Base-by-base conservation (phyloP, 78 protist species). In the Polysphondylium violaceum region DNA sequence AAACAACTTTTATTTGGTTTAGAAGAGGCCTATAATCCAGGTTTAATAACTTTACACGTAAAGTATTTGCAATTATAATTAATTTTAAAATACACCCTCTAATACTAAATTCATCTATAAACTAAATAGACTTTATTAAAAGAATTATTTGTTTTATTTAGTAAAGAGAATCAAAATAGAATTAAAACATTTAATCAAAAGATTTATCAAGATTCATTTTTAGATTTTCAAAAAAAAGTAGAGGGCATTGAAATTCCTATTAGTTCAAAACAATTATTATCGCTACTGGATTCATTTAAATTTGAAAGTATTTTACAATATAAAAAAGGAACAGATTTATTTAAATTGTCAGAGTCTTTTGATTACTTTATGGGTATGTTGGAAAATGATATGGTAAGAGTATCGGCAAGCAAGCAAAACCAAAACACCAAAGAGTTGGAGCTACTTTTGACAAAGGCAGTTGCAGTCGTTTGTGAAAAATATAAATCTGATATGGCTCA, bases 1-100 rank as follows among this genome's bases (percentile, higher is more conserved):
- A 81, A 68, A 56, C 89, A 81, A 68, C 25, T 81, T 9, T 56
- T 81, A 56, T 81, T 81, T 81, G 89, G 89, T 35, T 35, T 81
- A 19, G 43, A 40, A 21, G 89, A 81, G 21, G 89, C 89, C 14
- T 81, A 68, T 29, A 68, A 33, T 25, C 89, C 89, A 53, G 89
- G 89, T 27, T 44, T 68, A 58, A 1, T 40, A 12, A 50, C 35
- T 56, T 69, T 81, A 31, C 35, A 74, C 33, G 79, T 74, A 74
- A 31, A 3, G 23, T n/a, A n/a, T n/a, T n/a, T n/a, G n/a, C n/a
- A n/a, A n/a, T n/a, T n/a, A n/a, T n/a, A n/a, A n/a, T 55, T 21
- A 3, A 51, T n/a, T 44, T 51, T 47, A 14, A 58, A 58, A 58
- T 21, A 58, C 14, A 58, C 6, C 14, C 8, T 58, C 16, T 58